Evolutionary conservation across 805 yeast species (phyloP), one percentile per base, ranked within the genome.

Genomic region (Isabelozyma gotoi): DNA sequence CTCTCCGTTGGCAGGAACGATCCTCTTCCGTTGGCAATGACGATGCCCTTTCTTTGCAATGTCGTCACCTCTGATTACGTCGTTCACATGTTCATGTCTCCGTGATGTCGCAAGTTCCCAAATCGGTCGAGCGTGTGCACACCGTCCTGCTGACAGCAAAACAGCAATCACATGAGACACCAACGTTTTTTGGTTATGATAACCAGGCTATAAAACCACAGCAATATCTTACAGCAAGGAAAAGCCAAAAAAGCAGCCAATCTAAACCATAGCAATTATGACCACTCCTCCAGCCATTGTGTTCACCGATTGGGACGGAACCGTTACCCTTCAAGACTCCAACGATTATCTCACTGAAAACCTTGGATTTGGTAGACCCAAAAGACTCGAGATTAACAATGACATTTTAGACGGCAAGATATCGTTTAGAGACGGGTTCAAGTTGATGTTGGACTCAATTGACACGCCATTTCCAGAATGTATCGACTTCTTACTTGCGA

Each of bases 251-350:
- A 7, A 10, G 12, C 8, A 21, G 7, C 8, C 29, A 24, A 4
- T n/a, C 8, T 24, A 10, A 24, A 24, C 29, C 8, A n/a, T 24
- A 24, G n/a, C n/a, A 32, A 33, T 29, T 33, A 49, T 40, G 46
- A 35, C 41, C 21, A 47, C 64, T 36, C 62, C 65, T 19, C 67
- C 66, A 39, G 92, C 96, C 38, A 89, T 94, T 57, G 85, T 94
- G 35, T 94, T 94, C 73, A 87, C 97, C 35, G 99, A 94, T 65
- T 94, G 95, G 81, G 99, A 94, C 63, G 99, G 99, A 20, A 94
- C 99, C 2, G 94, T 94, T 50, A 94, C 99, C 10, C 71, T 87
- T 46, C 96, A 92, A 63, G 99, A 94, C 64, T 87, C 96, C 46
- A 94, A 94, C 63, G 98, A 94, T 65, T 86, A 75, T 62, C 71